Evolutionary conservation across 1,139 yeast genomes (phyloP), one percentile per base, ranked within the genome.

Genomic region (Petasospora fabianii): DNA sequence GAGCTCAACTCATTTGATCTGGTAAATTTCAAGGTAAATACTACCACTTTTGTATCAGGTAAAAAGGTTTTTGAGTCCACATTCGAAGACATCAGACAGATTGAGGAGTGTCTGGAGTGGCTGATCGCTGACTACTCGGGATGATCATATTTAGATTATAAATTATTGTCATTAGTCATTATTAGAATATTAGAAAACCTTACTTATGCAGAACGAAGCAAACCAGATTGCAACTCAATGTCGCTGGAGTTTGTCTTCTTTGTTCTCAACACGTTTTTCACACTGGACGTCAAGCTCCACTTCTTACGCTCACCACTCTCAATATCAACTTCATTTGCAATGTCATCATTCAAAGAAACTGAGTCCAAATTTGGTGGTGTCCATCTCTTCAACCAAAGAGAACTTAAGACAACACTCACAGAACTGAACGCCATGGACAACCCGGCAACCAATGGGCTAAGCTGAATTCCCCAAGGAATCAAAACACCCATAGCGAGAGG

Each of bases 401-500:
- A 87, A 49, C 87, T 84, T 32, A 80, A 53, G 10, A 94, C 92
- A 17, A 94, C 98, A 56, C 95, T 84, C 5, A 87, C 82, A 9
- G 96, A 84, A 51, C 96, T 84, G 55, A 85, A 66, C 1, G 96
- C 96, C 98, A 94, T 94, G 1, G 97, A 84, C 1, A 81, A 83
- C 15, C 96, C 95, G 15, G 96, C 95, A 54, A 86, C 77, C 54
- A 94, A 83, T n/a, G 96, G 96, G 41, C 92, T 84, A 50, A 83
- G 61, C 62, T 80, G 77, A 30, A 87, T 61, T 20, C 87, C 86
- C 59, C 84, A 80, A 3, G 96, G 96, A 34, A 90, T 69, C 40
- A 83, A 61, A 14, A 83, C 68, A 3, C 97, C 97, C 97, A 92
- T 90, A 1, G 98, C 97, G 56, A 92, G 76, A 3, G 98, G 99